A percentile compares a stretch with the other conserved stretches of the same genome.
Evolutionary conservation across 1,284 basidiomycete genomes (phyloP).

Genomic region (Stygiomarasmius scandens): DNA sequence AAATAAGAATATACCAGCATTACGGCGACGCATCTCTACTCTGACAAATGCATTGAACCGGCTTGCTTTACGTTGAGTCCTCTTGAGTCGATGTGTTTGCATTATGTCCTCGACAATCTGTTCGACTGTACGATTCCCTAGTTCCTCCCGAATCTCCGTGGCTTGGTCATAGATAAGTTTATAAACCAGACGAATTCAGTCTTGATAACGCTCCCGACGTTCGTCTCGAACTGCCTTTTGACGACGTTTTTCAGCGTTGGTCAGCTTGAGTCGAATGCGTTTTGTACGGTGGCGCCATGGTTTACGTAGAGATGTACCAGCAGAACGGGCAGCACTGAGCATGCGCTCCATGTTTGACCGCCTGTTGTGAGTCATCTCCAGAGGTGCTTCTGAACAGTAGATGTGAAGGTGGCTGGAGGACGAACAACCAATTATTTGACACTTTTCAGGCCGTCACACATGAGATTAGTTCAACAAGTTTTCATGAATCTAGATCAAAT

Average conservation of each 20-base stretch:
- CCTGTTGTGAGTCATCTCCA: not conserved
- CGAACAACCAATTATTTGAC: too few species aligned
- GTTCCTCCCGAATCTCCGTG: not conserved
- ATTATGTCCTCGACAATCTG: not conserved
- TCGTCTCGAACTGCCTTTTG: not conserved
- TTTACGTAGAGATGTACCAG: not conserved
- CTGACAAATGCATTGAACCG: not conserved
- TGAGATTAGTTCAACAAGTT: too few species aligned
- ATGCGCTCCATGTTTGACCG: not conserved
- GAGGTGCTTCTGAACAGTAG: too few species aligned
- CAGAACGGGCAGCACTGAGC: not conserved
- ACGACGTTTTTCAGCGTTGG: not conserved
- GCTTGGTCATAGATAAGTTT: not conserved
- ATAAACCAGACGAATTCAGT: not conserved
- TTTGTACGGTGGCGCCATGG: not conserved
- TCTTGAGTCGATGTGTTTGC: not conserved
- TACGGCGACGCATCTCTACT: not conserved
- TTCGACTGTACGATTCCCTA: not conserved
- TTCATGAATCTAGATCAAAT: too few species aligned
- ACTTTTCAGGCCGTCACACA: too few species aligned
- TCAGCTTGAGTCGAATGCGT: not conserved
- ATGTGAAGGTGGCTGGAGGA: too few species aligned
- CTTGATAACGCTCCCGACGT: not conserved
- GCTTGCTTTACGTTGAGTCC: not conserved
- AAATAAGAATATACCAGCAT: too few species aligned